Evolutionary conservation across 1,284 basidiomycete genomes (phyloP).

Genomic region (Xerocomus alliaceus): DNA sequence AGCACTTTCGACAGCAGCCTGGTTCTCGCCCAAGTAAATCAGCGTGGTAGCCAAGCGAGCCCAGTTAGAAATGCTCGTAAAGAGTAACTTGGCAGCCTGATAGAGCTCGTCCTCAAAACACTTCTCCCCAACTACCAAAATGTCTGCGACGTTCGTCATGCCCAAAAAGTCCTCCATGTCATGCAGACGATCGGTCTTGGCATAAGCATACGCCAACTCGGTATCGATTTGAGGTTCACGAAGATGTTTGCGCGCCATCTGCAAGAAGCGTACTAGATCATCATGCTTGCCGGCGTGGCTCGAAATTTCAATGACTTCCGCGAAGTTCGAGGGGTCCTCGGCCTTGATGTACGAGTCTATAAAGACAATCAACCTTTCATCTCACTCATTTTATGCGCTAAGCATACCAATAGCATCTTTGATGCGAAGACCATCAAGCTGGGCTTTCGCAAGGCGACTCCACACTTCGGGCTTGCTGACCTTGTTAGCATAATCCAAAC

Average conservation of each 20-base stretch:
- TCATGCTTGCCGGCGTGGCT: constrained; percentile 97
- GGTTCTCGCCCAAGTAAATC: constrained; percentile 98
- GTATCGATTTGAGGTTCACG: constrained; percentile 99
- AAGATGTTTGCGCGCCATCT: constrained; percentile 99
- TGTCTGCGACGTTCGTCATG: constrained; percentile 99
- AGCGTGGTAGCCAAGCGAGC: constrained; percentile 96
- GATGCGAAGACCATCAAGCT: constrained; percentile 96
- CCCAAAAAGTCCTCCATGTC: constrained; percentile 99
- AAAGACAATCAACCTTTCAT: constrained; percentile 13
- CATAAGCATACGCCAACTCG: constrained; percentile 94
- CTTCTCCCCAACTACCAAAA: constrained; percentile 96
- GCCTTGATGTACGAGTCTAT: constrained; percentile 99
- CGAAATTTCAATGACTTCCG: constrained; percentile 96
- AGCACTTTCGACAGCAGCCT: constrained; percentile 97
- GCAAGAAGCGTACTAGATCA: constrained; percentile 95
- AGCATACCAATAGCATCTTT: constrained; percentile 92
- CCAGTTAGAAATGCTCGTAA: constrained; percentile 98
- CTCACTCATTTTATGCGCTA: background rate
- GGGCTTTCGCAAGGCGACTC: constrained; percentile 98
- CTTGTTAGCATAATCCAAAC: constrained; percentile 95
- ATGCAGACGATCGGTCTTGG: constrained; percentile 94
- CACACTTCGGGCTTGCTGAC: constrained; percentile 97
- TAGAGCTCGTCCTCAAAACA: constrained; percentile 99
- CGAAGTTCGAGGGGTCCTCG: constrained; percentile 94
- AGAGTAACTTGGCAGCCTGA: constrained; percentile 94